phyloP scores from a whole-genome alignment of 257 asterid genomes.

The Craterostigma plantagineum region DNA sequence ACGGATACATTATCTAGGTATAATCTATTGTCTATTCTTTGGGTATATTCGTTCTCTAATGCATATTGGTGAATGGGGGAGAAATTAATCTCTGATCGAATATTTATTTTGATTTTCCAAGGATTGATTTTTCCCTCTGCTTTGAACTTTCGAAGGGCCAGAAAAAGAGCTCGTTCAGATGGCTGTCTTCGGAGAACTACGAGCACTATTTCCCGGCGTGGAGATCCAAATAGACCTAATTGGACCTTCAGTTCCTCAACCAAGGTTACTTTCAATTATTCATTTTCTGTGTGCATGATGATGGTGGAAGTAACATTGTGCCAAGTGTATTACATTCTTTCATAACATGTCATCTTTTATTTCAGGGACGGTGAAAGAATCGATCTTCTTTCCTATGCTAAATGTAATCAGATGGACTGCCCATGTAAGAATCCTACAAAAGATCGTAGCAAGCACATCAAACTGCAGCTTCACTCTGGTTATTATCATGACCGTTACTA shows the following conservation, averaged over 20 bases:
- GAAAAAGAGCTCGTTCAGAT: slow-evolving; percentile 78
- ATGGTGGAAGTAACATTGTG: not conserved
- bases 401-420: slow-evolving; percentile 38
- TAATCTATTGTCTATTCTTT: too few species aligned
- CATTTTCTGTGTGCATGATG: slow-evolving; percentile 1
- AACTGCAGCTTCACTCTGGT: slow-evolving; percentile 53
- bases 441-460: slow-evolving; percentile 10
- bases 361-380: slow-evolving; percentile 61
- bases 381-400: slow-evolving; percentile 31
- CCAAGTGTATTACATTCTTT: too few species aligned
- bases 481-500: slow-evolving; percentile 55
- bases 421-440: slow-evolving; percentile 31
- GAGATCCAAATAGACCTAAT: slow-evolving; percentile 46
- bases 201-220: slow-evolving; percentile 63
- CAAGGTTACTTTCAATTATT: slow-evolving; percentile 24
- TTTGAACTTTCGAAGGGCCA: slow-evolving; percentile 41
- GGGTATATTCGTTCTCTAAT: too few species aligned
- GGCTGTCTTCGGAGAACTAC: slow-evolving; percentile 59
- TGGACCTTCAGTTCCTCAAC: slow-evolving; percentile 64
- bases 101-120: not conserved
- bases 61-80: not conserved
- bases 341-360: slow-evolving; percentile 8
- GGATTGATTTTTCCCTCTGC: not conserved
- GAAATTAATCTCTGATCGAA: not conserved
- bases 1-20: slow-evolving; percentile 80